A percentile compares a stretch with the other conserved stretches of the same genome.
Evolutionary conservation across 306 rosid species (phyloP).

Genomic region (Vigna angularis): DNA sequence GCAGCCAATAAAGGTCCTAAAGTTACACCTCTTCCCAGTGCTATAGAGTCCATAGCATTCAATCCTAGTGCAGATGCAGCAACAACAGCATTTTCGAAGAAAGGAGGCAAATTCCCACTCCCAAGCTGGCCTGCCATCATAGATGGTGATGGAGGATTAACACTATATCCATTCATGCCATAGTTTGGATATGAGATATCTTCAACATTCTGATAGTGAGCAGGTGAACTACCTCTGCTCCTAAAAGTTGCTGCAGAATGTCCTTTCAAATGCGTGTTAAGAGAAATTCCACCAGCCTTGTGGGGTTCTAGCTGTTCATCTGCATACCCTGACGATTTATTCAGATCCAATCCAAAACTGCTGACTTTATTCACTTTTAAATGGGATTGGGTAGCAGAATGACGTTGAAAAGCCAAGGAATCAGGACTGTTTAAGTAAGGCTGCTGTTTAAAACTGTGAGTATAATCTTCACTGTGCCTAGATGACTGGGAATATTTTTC

Average conservation of each 20-base stretch:
- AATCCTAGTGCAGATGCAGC: constrained; percentile 60
- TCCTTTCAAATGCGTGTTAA: constrained; percentile 66
- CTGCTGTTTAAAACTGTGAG: constrained; percentile 50
- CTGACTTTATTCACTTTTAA: constrained; percentile 61
- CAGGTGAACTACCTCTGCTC: constrained; percentile 64
- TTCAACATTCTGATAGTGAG: constrained; percentile 75
- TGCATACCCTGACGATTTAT: constrained; percentile 50
- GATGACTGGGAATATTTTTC: constrained; percentile 65
- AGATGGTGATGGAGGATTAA: constrained; percentile 71
- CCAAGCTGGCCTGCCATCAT: constrained; percentile 80
- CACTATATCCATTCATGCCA: constrained; percentile 70
- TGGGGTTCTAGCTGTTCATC: constrained; percentile 61
- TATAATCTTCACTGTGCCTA: constrained; percentile 49
- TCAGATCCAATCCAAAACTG: constrained; percentile 55
- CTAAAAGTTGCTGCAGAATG: constrained; percentile 60
- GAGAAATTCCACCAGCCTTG: constrained; percentile 55
- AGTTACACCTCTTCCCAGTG: constrained; percentile 68
- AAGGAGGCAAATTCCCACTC: constrained; percentile 69
- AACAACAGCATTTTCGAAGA: constrained; percentile 70
- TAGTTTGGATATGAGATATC: constrained; percentile 65
- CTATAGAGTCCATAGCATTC: constrained; percentile 71
- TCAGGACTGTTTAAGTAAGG: constrained; percentile 71
- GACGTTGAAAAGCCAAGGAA: constrained; percentile 53
- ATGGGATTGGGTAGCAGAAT: constrained; percentile 49
- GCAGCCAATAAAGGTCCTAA: constrained; percentile 66